Base-by-base conservation (phyloP, 2,329 filamentous ascomycete species). In the Microdochium paspali region DNA sequence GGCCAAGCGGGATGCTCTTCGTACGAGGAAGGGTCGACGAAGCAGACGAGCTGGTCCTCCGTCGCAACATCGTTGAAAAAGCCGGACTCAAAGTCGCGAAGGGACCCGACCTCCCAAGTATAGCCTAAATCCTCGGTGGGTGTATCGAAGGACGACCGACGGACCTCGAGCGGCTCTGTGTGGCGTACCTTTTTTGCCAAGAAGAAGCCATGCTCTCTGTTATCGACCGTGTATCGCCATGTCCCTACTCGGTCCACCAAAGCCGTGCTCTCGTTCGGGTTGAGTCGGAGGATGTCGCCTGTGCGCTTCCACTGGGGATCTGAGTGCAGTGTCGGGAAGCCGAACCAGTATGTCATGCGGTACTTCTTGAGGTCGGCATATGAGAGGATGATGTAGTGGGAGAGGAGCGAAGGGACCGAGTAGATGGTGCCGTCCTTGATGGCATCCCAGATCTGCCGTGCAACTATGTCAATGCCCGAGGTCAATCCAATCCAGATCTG, bases 351-450 rank as follows among this genome's bases (percentile, higher is more conserved):
- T n/a, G 85, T 89, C 63, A 97, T 96, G 53, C 84, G 88, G 70
- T 97, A 97, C 62, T 94, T 96, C 66, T 98, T 98, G 28, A 98
- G 77, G 61, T 98, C 91, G 52, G 93, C 91, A 63, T 88, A 98
- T 15, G 89, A 95, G 43, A 97, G 80, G 49, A 94, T 82, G 24
- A 87, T 78, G 64, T 96, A 97, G 6, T 88, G 93, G 4, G 89
- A 83, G 18, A 98, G 80, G 2, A 97, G 77, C 4, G 91, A 96
- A 2, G 93, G 93, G 45, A 91, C 87, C 10, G 90, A 93, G 68
- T 95, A 97, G 56, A 98, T 95, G 35, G 88, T 94, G 49, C 90
- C 91, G 67, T 98, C 93, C 55, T 90, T 85, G 60, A 98, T 96
- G 24, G 93, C 91, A 65, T 97, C 90, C 91, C 91, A 97, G 51